Evolutionary conservation across 106 monocot species (phyloP).

Genomic region (Ottelia alismoides): DNA sequence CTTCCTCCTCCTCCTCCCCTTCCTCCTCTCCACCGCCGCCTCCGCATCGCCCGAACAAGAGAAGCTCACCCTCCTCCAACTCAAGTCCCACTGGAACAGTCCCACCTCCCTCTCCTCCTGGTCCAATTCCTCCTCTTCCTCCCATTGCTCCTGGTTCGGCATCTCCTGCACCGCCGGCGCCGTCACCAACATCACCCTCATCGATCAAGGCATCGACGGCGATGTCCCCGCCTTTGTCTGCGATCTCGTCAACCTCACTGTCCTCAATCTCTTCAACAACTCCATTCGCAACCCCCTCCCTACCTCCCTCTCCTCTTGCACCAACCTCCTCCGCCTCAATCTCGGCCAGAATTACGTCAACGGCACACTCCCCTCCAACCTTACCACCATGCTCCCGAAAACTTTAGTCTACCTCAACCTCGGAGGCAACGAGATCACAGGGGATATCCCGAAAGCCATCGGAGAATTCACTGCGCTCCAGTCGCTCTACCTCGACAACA

Average conservation of each 20-base stretch:
- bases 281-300: constrained; percentile 31
- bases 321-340: constrained; percentile 33
- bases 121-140: neutral
- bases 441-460: constrained; percentile 36
- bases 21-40: constrained; percentile 1
- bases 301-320: constrained; percentile 28
- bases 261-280: constrained; percentile 42
- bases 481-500: constrained; percentile 33
- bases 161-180: constrained; percentile 1
- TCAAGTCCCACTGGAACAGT: neutral
- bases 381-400: neutral
- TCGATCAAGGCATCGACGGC: constrained; percentile 1
- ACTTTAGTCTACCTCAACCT: constrained; percentile 10
- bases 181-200: constrained; percentile 1
- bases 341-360: constrained; percentile 41
- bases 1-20: constrained; percentile 4
- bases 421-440: constrained; percentile 46
- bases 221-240: constrained; percentile 32
- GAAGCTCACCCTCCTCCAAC: neutral
- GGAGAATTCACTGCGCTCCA: constrained; percentile 11
- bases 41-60: neutral
- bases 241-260: constrained; percentile 30
- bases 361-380: constrained; percentile 27
- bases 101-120: constrained; percentile 5
- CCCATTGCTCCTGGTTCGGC: constrained; percentile 2